Evolutionary conservation across 2,329 filamentous ascomycete species (phyloP), one percentile per base, ranked within the genome.

Genomic region (Nothopassalora personata): DNA sequence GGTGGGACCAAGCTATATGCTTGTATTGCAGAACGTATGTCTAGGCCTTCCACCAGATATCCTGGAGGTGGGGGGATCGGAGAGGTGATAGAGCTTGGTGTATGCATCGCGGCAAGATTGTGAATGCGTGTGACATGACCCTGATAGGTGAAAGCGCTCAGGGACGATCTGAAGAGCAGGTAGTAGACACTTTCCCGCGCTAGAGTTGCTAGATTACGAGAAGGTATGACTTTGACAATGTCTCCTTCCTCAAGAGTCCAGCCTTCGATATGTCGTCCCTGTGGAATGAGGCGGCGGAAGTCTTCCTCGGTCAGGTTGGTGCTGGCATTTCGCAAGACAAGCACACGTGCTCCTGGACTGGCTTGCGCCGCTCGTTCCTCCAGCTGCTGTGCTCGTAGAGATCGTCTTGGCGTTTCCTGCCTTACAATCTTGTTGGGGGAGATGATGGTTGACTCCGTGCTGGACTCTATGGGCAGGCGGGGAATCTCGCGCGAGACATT

Each of bases 281-380:
- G 82, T 1, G 81, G 81, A 5, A 84, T 80, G 18, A 91, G 73
- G 57, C 88, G 85, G 63, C 84, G 80, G 73, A 93, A 92, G 74
- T 93, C 89, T 64, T 81, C 82, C 66, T 86, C 82, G 19, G 79
- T 77, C 47, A 92, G 79, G 19, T 82, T 80, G 58, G 79, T 80
- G 66, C 82, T 84, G 6, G 83, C 80, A 43, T 83, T 81, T 19
- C 77, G 77, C 39, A 91, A 74, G 46, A 86, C 77, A 45, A 92
- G 77, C 66, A 77, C 71, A 1, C 73, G 73, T 5, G 72, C 67
- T 5, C 70, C 58, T 58, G 75, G 67, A 43, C 66, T 63, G 33
- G 56, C 43, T 4, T 53, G 57, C 15, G 30, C 30, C 45, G 58
- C 56, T n/a, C 51, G 4, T 2, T 36, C 47, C 28, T 57, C 36